These are phyloP conservation scores for Trichosanthes cucumerina DNA, from an alignment of 306 rosid species.

Conservation along the genomic window DNA sequence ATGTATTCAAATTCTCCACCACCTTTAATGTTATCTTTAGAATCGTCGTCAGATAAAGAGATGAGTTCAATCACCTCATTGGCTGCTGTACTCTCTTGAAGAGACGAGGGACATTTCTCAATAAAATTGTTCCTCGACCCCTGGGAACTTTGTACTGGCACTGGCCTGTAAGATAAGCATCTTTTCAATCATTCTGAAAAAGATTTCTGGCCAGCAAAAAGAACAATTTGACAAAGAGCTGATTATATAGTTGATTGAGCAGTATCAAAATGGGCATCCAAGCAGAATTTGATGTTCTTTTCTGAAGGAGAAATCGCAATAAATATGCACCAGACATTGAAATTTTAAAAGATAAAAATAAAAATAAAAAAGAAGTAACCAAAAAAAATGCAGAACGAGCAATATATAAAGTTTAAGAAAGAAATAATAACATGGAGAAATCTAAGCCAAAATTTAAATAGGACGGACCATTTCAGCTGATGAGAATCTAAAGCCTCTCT, in stretches of 20 bases:
- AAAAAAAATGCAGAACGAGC: neutral
- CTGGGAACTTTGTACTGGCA: slow-evolving; percentile 24
- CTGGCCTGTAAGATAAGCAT: slow-evolving; percentile 29
- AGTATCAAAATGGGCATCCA: neutral
- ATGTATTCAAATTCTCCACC: slow-evolving; percentile 17
- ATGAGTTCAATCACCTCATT: slow-evolving; percentile 31
- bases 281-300: neutral
- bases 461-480: slow-evolving; percentile 43
- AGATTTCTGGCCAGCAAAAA: neutral
- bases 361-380: neutral
- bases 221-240: neutral
- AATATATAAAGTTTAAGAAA: neutral
- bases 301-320: neutral
- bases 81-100: slow-evolving; percentile 22
- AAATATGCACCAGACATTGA: neutral
- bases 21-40: slow-evolving; percentile 14
- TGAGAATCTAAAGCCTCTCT: slow-evolving; percentile 61
- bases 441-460: slow-evolving; percentile 13
- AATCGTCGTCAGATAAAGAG: slow-evolving; percentile 36
- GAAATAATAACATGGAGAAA: neutral
- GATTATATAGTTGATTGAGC: neutral
- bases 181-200: neutral
- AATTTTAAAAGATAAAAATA: neutral
- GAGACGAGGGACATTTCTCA: slow-evolving; percentile 13
- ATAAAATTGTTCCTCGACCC: slow-evolving; percentile 14